phyloP scores from a whole-genome alignment of 2,329 filamentous ascomycete genomes.

The Phialocephala sp. region DNA sequence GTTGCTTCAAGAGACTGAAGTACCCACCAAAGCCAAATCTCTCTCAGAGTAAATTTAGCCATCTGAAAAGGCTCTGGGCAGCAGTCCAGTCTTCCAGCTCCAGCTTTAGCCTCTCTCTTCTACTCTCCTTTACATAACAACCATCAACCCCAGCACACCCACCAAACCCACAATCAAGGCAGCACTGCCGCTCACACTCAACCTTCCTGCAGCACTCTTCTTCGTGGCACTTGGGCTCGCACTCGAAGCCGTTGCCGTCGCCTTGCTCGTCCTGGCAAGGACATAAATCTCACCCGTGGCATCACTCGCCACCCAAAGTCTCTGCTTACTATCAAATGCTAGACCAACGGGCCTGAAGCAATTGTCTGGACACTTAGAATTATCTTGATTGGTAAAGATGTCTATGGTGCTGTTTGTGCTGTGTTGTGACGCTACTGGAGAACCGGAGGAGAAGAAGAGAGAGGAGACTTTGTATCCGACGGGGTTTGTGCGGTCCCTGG shows the following conservation, averaged over 20 bases:
- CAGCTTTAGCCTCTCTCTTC: too few relatives aligned
- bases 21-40: too few relatives aligned
- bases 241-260: slow-evolving; percentile 10
- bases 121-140: too few relatives aligned
- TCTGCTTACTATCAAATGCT: slow-evolving; percentile 48
- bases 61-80: too few relatives aligned
- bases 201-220: background rate
- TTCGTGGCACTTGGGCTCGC: slow-evolving; percentile 15
- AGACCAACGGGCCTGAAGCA: slow-evolving; percentile 71
- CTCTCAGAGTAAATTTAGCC: too few relatives aligned
- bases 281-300: slow-evolving; percentile 70
- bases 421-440: slow-evolving; percentile 47
- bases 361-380: slow-evolving; percentile 55
- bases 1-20: too few relatives aligned
- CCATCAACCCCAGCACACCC: too few relatives aligned
- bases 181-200: background rate
- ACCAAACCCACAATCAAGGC: background rate
- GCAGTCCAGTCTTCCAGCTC: too few relatives aligned
- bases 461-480: slow-evolving; percentile 54
- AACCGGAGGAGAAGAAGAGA: slow-evolving; percentile 53
- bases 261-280: slow-evolving; percentile 41
- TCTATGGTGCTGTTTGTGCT: slow-evolving; percentile 56
- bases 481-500: slow-evolving; percentile 60
- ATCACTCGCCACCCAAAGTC: slow-evolving; percentile 32
- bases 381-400: slow-evolving; percentile 61